Evolutionary conservation across 768 basidiomycete species (phyloP), one percentile per base, ranked within the genome.

Genomic region (Kwoniella heveanensis): DNA sequence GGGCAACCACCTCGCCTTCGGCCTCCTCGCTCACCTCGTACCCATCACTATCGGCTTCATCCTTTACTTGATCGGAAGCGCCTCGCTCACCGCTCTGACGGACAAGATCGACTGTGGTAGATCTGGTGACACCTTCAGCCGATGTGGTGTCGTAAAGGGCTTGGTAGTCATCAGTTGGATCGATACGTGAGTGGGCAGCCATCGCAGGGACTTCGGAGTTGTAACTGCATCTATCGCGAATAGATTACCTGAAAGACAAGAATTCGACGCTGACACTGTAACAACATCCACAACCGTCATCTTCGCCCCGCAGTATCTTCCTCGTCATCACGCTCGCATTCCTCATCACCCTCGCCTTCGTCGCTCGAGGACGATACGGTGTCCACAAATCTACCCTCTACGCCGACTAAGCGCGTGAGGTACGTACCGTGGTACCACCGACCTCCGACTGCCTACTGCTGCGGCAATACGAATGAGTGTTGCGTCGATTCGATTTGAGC

Each of bases 71-170:
- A 77, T 80, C 66, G 80, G 80, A 19, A 47, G 72, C 0, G 65
- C 79, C 0, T 74, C 79, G 6, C 63, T 80, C 21, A 80, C 79
- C 22, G 79, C 77, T 5, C 59, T 79, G 2, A 79, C 76, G 48
- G 67, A 72, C 62, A 68, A 69, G 37, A 70, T 74, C 64, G 64
- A 69, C 59, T 81, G 81, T 69, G 69, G 72, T 10, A 53, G 52
- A 49, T 64, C 65, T 19, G 64, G 54, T 9, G 61, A 70, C 27
- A 44, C 50, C 1, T 80, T 77, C 62, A 60, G 57, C 30, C 58
- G 77, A 25, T 80, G 80, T 64, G 75, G 72, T 60, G 72, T 79
- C 8, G 75, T 79, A 48, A 79, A 79, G 65, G 79, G 77, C 24
- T 59, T 78, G n/a, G 77, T 80, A 24, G 64, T 79, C 24, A 77